A percentile compares a stretch with the other conserved stretches of the same genome.
phyloP scores from a whole-genome alignment of 148 eudicot species.

The Selenicereus undatus region DNA sequence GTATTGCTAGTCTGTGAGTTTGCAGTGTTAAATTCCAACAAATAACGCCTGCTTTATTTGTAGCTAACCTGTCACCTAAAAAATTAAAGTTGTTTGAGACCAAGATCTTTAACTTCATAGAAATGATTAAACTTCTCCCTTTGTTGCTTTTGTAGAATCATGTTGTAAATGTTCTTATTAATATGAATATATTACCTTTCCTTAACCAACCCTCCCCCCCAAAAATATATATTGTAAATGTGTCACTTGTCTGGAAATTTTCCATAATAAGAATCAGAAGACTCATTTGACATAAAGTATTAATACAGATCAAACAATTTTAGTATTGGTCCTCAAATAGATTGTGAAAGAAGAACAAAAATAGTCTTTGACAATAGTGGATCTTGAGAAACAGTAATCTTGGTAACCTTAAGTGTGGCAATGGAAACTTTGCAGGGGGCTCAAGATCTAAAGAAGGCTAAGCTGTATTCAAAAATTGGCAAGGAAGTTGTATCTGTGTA shows the following conservation, averaged over 20 bases:
- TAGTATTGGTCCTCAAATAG: no score
- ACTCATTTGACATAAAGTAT: background rate
- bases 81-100: background rate
- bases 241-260: background rate
- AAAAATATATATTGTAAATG: background rate
- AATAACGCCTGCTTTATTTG: background rate
- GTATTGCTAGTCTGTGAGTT: background rate
- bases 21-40: background rate
- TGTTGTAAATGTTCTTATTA: background rate
- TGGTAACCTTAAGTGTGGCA: conserved; percentile 11
- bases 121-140: background rate
- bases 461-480: conserved; percentile 75
- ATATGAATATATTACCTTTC: no score
- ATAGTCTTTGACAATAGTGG: background rate
- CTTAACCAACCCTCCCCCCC: no score
- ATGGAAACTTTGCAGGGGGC: conserved; percentile 55
- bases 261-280: no score
- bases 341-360: background rate
- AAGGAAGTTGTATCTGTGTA: conserved; percentile 97
- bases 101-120: background rate
- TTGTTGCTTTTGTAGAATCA: background rate
- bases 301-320: no score
- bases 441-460: conserved; percentile 73
- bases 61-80: background rate
- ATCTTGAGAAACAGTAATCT: conserved; percentile 4